Base-by-base conservation (phyloP, 768 basidiomycete species). In the Hirschioporus abietinus region DNA sequence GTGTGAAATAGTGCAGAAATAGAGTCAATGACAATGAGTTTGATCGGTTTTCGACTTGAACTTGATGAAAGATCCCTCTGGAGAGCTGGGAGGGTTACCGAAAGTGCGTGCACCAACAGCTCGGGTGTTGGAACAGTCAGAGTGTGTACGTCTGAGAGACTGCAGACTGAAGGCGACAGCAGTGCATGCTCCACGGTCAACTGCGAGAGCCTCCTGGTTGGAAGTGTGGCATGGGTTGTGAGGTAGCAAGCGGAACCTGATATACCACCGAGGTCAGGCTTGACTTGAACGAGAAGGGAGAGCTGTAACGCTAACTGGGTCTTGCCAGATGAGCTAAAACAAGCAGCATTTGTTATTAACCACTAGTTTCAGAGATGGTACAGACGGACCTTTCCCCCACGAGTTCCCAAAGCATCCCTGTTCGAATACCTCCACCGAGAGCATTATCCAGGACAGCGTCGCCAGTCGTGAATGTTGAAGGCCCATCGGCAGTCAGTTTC, bases 301-400 rank as follows among this genome's bases (percentile, higher is more conserved):
- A 94, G 83, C 70, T 96, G 95, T 17, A 99, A 81, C 3, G 91
- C 92, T 5, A 99, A 77, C 71, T 99, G 95, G 0, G 95, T 95
- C 78, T 99, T 99, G 52, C 97, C 97, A 27, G 96, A 88, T 25
- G 95, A 90, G 74, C 97, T 99, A 74, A 18, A 42, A 57, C 1
- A 17, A 23, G 34, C 20, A 67, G 35, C 60, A 64, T 26, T 30
- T 30, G 24, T 58, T 15, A 52, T 34, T 36, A 25, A 17, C 27
- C 27, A 18, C 61, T 61, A 64, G 35, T 12, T 20, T 34, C 36
- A 72, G 60, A 61, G 15, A 12, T 61, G 10, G 7, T 25, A 24
- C 12, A 24, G 42, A 73, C 78, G 68, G 75, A 95, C 95, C 93
- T 93, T 81, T 96, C 93, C 27, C 95, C 95, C 15, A 83, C 88